phyloP scores from a whole-genome alignment of 768 basidiomycete species.

The Mycena amicta region DNA sequence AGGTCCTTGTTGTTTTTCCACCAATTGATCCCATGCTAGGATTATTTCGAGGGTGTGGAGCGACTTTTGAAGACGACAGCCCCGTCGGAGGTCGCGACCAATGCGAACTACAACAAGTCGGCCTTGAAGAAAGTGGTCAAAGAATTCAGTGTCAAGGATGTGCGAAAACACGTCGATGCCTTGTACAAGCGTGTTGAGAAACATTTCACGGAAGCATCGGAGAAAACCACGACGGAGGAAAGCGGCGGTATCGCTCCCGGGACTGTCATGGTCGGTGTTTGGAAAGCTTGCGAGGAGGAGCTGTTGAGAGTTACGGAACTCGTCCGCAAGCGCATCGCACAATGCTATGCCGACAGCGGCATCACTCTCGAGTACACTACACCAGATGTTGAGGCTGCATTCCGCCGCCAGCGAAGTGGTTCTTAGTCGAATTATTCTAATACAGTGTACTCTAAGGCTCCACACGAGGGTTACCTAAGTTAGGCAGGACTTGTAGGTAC shows the following conservation, averaged over 20 bases:
- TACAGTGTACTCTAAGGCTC: no score
- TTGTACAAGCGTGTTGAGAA: conserved; percentile 93
- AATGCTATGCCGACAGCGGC: conserved; percentile 79
- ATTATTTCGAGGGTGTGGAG: conserved; percentile 93
- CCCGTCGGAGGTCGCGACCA: conserved; percentile 74
- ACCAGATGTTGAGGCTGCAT: conserved; percentile 76
- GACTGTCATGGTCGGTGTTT: conserved; percentile 79
- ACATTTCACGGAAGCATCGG: conserved; percentile 86
- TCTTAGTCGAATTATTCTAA: no score
- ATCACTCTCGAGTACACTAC: conserved; percentile 72
- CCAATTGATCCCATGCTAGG: conserved; percentile 47
- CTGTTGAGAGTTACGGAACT: conserved; percentile 70
- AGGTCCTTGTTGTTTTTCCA: background rate
- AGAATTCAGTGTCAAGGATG: conserved; percentile 85
- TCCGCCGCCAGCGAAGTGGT: conserved; percentile 57
- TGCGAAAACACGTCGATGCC: conserved; percentile 85
- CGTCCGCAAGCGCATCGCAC: conserved; percentile 67
- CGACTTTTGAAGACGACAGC: conserved; percentile 81
- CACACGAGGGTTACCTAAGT: no score
- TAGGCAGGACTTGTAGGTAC: no score
- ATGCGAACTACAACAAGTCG: conserved; percentile 72
- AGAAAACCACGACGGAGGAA: conserved; percentile 62
- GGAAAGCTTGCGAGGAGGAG: conserved; percentile 90
- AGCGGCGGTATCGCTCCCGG: conserved; percentile 55
- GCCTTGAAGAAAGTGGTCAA: conserved; percentile 83